A percentile compares a stretch with the other conserved stretches of the same genome.
Evolutionary conservation across 2,329 filamentous ascomycete species (phyloP).

Genomic region (Pseudogymnoascus sp.): DNA sequence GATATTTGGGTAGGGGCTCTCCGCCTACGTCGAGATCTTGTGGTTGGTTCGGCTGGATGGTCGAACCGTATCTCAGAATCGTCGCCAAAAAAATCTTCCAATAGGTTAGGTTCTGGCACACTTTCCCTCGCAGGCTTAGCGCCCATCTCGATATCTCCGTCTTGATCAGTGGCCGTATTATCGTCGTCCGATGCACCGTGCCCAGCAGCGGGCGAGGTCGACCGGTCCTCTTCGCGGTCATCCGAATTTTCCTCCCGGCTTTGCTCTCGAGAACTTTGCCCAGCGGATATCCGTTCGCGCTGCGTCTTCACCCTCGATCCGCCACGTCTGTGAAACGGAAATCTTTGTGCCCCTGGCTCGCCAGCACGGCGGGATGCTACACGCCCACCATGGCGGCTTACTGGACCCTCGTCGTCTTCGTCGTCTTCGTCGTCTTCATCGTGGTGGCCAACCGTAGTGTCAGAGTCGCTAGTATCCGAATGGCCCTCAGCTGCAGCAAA

Average conservation of each 20-base stretch:
- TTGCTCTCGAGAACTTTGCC: not conserved
- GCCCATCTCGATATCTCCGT: constrained; percentile 31
- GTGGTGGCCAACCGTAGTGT: constrained; percentile 12
- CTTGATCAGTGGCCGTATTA: constrained; percentile 21
- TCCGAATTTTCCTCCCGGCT: constrained; percentile 17
- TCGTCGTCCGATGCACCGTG: constrained; percentile 19
- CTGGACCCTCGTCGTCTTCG: constrained; percentile 23
- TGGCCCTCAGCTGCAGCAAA: not conserved
- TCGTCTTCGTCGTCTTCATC: constrained; percentile 14
- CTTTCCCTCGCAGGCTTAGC: constrained; percentile 5
- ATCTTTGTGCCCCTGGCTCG: not conserved
- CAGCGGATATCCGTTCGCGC: not conserved
- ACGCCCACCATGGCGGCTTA: constrained; percentile 21
- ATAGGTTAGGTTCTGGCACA: not conserved
- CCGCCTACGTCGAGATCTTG: constrained; percentile 16
- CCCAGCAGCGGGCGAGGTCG: constrained; percentile 15
- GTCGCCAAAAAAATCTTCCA: not conserved
- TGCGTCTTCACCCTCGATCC: not conserved
- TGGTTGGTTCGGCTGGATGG: constrained; percentile 17
- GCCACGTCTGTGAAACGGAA: not conserved
- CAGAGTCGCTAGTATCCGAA: constrained; percentile 11
- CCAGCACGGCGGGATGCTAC: not conserved
- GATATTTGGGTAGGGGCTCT: constrained; percentile 10
- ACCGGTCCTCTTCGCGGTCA: constrained; percentile 19
- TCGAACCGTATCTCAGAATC: not conserved